These are phyloP conservation scores for Cercospora zeae-maydis DNA, from an alignment of 2,329 filamentous ascomycete species.

Conservation along the genomic window DNA sequence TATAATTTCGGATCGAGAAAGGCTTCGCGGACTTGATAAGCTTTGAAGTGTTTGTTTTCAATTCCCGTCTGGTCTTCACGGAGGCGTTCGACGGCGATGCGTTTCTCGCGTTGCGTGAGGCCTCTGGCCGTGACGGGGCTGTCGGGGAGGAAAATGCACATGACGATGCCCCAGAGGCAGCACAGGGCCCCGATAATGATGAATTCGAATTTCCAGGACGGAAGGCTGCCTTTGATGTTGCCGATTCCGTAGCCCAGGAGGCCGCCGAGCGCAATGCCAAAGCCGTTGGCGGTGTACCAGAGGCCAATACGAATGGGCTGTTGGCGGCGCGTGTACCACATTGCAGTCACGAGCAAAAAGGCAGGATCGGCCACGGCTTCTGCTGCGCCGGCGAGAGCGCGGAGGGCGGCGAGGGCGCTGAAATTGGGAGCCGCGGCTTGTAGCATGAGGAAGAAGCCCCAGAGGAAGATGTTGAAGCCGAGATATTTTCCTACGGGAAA, in stretches of 20 bases:
- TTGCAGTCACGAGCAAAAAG: slow-evolving; percentile 62
- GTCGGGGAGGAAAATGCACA: slow-evolving; percentile 41
- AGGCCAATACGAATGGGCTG: slow-evolving; percentile 59
- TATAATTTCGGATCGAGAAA: slow-evolving; percentile 58
- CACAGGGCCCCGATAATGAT: slow-evolving; percentile 59
- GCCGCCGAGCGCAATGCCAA: slow-evolving; percentile 58
- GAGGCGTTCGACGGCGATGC: slow-evolving; percentile 55
- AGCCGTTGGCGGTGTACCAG: slow-evolving; percentile 59
- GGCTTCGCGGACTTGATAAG: slow-evolving; percentile 54
- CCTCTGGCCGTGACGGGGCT: slow-evolving; percentile 53
- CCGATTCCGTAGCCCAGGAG: slow-evolving; percentile 59
- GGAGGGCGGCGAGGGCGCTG: slow-evolving; percentile 52
- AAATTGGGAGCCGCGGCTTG: slow-evolving; percentile 45
- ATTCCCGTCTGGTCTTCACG: slow-evolving; percentile 55
- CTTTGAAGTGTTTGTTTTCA: slow-evolving; percentile 55
- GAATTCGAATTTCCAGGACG: slow-evolving; percentile 64
- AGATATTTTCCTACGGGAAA: slow-evolving; percentile 52
- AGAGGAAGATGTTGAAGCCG: slow-evolving; percentile 57
- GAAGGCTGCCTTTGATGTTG: slow-evolving; percentile 54
- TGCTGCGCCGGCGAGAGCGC: slow-evolving; percentile 55
- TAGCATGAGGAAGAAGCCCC: slow-evolving; percentile 45
- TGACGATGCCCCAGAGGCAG: slow-evolving; percentile 56
- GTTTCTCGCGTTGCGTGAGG: slow-evolving; percentile 50
- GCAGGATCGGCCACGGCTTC: slow-evolving; percentile 58
- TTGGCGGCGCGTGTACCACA: slow-evolving; percentile 57